These are phyloP conservation scores for Leptographium procerum DNA, from an alignment of 2,329 filamentous ascomycete species.

Conservation along the genomic window DNA sequence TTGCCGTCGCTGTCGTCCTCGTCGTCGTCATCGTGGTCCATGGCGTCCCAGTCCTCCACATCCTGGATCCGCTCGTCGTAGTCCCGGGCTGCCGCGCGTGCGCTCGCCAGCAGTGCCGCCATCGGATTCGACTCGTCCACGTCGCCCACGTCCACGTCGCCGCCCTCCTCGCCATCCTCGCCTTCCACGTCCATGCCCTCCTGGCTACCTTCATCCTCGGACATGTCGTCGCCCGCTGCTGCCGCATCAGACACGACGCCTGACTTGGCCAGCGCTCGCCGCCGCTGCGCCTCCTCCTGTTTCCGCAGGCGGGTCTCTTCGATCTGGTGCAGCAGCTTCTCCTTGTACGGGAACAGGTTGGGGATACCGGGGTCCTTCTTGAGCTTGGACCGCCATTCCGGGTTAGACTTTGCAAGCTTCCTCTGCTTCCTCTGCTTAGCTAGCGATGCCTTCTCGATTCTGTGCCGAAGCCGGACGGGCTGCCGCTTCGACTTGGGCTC, in stretches of 20 bases:
- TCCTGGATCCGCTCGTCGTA: constrained; percentile 53
- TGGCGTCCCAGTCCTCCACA: constrained; percentile 26
- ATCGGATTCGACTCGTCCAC: constrained; percentile 72
- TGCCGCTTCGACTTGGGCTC: constrained; percentile 92
- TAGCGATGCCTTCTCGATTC: constrained; percentile 85
- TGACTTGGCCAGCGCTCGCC: constrained; percentile 61
- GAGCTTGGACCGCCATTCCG: constrained; percentile 85
- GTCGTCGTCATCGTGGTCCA: constrained; percentile 42
- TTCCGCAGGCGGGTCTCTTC: constrained; percentile 77
- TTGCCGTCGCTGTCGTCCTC: constrained; percentile 29
- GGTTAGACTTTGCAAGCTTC: constrained; percentile 90
- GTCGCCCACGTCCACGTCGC: constrained; percentile 46
- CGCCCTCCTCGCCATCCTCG: constrained; percentile 46
- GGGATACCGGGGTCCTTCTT: constrained; percentile 99
- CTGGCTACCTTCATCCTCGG: constrained; percentile 44
- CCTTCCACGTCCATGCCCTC: constrained; percentile 32
- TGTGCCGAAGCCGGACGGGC: constrained; percentile 80
- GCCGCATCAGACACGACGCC: constrained; percentile 28
- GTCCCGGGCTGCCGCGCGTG: constrained; percentile 62
- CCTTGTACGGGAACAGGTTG: constrained; percentile 96
- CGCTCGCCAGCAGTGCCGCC: constrained; percentile 81
- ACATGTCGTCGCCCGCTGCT: constrained; percentile 38
- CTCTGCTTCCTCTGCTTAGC: constrained; percentile 84
- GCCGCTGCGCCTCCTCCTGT: constrained; percentile 62
- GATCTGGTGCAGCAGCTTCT: constrained; percentile 86